Evolutionary conservation across 371 early-diverging fungal species (phyloP), one percentile per base, ranked within the genome.

Genomic region (Phascolomyces articulosus): DNA sequence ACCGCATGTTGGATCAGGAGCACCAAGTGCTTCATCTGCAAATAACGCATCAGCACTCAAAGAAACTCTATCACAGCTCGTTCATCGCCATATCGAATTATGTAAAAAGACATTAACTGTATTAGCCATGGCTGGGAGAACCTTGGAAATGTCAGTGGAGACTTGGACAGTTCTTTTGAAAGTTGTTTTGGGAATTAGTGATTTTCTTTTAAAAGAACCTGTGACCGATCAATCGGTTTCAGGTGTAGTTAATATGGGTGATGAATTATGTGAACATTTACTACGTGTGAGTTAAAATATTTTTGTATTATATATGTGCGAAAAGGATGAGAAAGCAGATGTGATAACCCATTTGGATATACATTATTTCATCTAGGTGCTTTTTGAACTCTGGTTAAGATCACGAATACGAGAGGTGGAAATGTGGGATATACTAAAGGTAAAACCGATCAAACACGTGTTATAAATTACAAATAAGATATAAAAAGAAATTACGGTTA

Each of bases 91-190:
- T 62, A 78, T 90, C 44, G 91, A 90, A 40, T 75, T 94, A 15
- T 94, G 94, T 73, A 88, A 89, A 72, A 82, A 85, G 58, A 88
- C 89, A 0, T 74, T 94, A 4, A 81, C 82, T 9, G 84, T 91
- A 1, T 54, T 91, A 23, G 80, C 85, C 2, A 86, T 78, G 74
- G 88, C 90, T 18, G 89, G 86, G 11, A 80, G 90, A 41, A 84
- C 83, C 3, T 71, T 91, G 10, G 85, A 84, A 4, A 84, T 93
- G 40, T 82, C 88, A 2, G 73, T 78, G 55, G 89, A 88, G 40
- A 92, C 93, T 0, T 94, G 95, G 95, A 78, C 82, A 16, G 86
- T 90, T 2, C 71, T 93, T 9, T 72, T 94, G 21, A 92, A 91
- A 65, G 90, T 93, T 10, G 69, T 92, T 40, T 68, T 93, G 9